Conservation (phyloP, 2,329 filamentous ascomycete species). For the Chrysoporthe deuterocubensis region DNA sequence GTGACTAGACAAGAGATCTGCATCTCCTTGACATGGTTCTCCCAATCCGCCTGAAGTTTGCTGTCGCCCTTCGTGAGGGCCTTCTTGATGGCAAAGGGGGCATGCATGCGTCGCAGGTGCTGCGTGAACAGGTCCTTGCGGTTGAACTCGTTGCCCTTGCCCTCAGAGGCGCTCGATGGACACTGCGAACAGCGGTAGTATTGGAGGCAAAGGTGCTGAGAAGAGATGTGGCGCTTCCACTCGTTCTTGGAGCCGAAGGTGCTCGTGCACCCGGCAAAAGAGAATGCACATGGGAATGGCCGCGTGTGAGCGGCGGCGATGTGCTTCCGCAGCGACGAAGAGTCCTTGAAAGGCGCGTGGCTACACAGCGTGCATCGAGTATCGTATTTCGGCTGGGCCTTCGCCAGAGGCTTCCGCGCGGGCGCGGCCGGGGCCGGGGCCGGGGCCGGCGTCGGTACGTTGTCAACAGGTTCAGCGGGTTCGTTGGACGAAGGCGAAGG, state of each 20-base stretch:
- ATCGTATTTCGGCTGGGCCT: conserved; percentile 58
- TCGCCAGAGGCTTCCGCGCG: conserved; percentile 50
- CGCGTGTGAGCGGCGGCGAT: conserved; percentile 71
- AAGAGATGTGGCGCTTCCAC: conserved; percentile 94
- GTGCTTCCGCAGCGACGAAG: conserved; percentile 68
- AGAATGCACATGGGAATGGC: conserved; percentile 84
- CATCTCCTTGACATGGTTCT: conserved; percentile 69
- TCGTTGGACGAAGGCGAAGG: conserved; percentile 44
- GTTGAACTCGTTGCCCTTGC: conserved; percentile 77
- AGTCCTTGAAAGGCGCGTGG: conserved; percentile 69
- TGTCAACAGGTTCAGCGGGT: conserved; percentile 47
- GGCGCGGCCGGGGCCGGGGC: conserved; percentile 42
- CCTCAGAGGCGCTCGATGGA: conserved; percentile 56
- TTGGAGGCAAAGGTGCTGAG: conserved; percentile 78
- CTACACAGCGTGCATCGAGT: conserved; percentile 65
- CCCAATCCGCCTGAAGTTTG: conserved; percentile 66
- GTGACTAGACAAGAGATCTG: conserved; percentile 74
- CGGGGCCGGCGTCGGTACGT: conserved; percentile 46
- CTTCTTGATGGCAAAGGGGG: conserved; percentile 67
- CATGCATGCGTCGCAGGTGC: conserved; percentile 92
- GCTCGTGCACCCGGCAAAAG: conserved; percentile 79
- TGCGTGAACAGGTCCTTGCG: conserved; percentile 96
- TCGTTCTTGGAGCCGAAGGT: conserved; percentile 94
- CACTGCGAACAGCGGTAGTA: conserved; percentile 69
- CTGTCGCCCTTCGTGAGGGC: conserved; percentile 60